phyloP scores from a whole-genome alignment of 495 filamentous ascomycete genomes.

The Annulohypoxylon nitens region DNA sequence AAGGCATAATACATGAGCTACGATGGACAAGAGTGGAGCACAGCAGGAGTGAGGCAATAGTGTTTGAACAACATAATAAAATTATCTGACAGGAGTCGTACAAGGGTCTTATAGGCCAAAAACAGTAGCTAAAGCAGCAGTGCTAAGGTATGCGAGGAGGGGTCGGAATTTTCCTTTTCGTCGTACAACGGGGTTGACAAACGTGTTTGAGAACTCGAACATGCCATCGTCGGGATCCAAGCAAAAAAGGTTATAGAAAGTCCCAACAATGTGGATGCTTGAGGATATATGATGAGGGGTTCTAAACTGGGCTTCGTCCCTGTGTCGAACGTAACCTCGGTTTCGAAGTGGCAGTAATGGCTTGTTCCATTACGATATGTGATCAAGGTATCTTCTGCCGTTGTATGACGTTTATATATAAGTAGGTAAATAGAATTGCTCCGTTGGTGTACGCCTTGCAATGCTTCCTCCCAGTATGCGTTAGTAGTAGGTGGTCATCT shows the following conservation, averaged over 20 bases:
- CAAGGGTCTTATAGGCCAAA: slow-evolving; percentile 6
- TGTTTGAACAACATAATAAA: slow-evolving; percentile 33
- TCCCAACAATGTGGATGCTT: too few relatives aligned
- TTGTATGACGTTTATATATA: slow-evolving; percentile 30
- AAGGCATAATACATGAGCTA: slow-evolving; percentile 56
- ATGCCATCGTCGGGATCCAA: too few relatives aligned
- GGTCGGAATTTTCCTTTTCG: not conserved
- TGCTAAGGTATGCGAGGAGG: not conserved
- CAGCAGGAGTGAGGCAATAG: not conserved
- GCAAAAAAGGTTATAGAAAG: too few relatives aligned
- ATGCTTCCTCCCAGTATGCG: slow-evolving; percentile 20
- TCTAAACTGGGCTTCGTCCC: not conserved
- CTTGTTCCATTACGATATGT: not conserved
- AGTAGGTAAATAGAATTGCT: slow-evolving; percentile 14
- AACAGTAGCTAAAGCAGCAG: not conserved
- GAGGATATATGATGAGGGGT: too few relatives aligned
- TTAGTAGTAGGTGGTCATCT: not conserved
- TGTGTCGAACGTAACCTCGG: not conserved
- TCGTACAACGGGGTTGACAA: not conserved
- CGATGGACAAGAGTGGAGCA: slow-evolving; percentile 26
- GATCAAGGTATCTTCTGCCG: not conserved
- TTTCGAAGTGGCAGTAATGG: not conserved
- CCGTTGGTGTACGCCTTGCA: slow-evolving; percentile 22
- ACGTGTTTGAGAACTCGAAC: too few relatives aligned
- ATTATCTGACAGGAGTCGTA: slow-evolving; percentile 31